Conservation (phyloP, 106 monocot species). For the Dioscorea alata region DNA sequence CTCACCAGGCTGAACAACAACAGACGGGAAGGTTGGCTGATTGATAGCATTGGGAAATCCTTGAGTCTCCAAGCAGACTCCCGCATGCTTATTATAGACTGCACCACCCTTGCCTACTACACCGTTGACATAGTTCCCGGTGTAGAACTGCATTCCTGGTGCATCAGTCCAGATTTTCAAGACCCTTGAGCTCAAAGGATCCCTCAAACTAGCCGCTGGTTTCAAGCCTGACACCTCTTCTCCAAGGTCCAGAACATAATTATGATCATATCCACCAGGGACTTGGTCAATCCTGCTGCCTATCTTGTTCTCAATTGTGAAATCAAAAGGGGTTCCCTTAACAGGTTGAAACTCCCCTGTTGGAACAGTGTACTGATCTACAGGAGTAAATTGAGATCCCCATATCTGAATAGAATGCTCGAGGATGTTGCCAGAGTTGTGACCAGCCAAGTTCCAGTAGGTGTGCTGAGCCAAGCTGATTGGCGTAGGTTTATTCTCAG, state of each 20-base stretch:
- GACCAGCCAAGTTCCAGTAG: constrained; percentile 63
- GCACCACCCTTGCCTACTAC: constrained; percentile 37
- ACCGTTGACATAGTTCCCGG: constrained; percentile 38
- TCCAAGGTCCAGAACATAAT: constrained; percentile 38
- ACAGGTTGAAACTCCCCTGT: constrained; percentile 38
- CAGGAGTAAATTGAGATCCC: constrained; percentile 37
- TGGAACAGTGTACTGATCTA: constrained; percentile 28
- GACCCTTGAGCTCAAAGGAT: constrained; percentile 24
- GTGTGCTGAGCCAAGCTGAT: constrained; percentile 55
- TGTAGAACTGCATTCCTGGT: constrained; percentile 63
- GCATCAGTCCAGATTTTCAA: constrained; percentile 46
- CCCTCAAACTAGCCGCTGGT: constrained; percentile 31
- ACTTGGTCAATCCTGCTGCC: constrained; percentile 31
- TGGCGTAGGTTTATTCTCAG: constrained; percentile 44
- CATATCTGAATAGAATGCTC: constrained; percentile 32
- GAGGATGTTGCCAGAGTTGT: constrained; percentile 34
- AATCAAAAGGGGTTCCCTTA: constrained; percentile 45
- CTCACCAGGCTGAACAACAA: constrained; percentile 36
- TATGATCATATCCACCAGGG: constrained; percentile 49
- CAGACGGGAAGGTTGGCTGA: constrained; percentile 40
- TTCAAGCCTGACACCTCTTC: constrained; percentile 27
- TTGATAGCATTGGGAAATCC: constrained; percentile 56
- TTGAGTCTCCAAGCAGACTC: constrained; percentile 56
- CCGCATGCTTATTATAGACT: constrained; percentile 32
- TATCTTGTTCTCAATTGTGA: constrained; percentile 18